phyloP scores from a whole-genome alignment of 768 basidiomycete species.

The Psilocybe tampanensis region DNA sequence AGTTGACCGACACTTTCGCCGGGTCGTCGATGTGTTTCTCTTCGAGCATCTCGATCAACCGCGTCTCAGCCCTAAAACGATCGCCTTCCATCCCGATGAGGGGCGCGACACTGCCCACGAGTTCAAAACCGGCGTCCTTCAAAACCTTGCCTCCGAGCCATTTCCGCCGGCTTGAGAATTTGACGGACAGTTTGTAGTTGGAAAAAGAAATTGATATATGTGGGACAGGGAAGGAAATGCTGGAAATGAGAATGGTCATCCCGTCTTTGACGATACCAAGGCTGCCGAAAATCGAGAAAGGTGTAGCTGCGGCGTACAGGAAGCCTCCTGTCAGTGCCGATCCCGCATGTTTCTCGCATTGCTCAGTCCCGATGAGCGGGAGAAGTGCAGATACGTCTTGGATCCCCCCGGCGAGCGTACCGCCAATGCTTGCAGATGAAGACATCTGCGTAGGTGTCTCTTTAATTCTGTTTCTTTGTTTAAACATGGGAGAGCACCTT shows the following conservation, averaged over 20 bases:
- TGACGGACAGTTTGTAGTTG: no score
- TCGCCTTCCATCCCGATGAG: background rate
- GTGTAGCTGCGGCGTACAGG: conserved; percentile 4
- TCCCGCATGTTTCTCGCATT: conserved; percentile 15
- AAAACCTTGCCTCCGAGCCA: no score
- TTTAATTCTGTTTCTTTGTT: no score
- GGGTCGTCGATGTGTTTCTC: background rate
- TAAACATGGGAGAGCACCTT: no score
- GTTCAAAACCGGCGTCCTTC: no score
- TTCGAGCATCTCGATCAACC: background rate
- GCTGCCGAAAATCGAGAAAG: conserved; percentile 17
- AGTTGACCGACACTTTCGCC: background rate
- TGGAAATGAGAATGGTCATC: background rate
- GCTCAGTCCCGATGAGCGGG: conserved; percentile 15
- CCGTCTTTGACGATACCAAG: conserved; percentile 8
- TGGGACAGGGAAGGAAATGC: background rate
- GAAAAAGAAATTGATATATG: background rate
- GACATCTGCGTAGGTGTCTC: no score
- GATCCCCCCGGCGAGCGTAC: conserved; percentile 4
- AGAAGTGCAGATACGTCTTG: conserved; percentile 16
- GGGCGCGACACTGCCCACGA: background rate
- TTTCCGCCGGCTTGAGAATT: background rate
- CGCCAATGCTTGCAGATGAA: background rate
- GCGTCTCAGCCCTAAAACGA: background rate
- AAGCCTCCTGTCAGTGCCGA: conserved; percentile 13